These are phyloP conservation scores for Mycena pura DNA, from an alignment of 768 basidiomycete species.

Conservation along the genomic window DNA sequence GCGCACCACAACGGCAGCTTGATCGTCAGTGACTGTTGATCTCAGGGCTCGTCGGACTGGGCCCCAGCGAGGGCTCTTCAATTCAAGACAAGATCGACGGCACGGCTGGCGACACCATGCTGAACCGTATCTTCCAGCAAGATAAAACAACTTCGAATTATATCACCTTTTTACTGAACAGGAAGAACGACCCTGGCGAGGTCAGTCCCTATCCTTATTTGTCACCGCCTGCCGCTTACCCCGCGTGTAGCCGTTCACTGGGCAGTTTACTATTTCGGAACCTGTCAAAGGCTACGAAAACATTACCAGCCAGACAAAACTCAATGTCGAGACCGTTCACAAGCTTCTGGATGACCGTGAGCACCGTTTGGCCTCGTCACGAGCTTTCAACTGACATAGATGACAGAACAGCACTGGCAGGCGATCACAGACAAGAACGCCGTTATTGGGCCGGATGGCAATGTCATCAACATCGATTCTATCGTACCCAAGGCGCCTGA, in stretches of 20 bases:
- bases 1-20: conserved; percentile 38
- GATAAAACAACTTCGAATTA: conserved; percentile 64
- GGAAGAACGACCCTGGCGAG: conserved; percentile 44
- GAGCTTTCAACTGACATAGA: conserved; percentile 23
- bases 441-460: conserved; percentile 66
- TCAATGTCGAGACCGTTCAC: conserved; percentile 46
- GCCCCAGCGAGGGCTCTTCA: conserved; percentile 63
- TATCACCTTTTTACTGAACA: conserved; percentile 69
- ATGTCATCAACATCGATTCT: conserved; percentile 51
- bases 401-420: conserved; percentile 68
- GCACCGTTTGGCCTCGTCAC: conserved; percentile 39
- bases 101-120: conserved; percentile 55
- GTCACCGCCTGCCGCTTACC: background rate
- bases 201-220: conserved; percentile 21
- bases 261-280: conserved; percentile 70
- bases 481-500: conserved; percentile 51
- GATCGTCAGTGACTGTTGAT: conserved; percentile 26
- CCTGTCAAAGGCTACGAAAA: conserved; percentile 54
- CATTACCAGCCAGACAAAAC: conserved; percentile 57
- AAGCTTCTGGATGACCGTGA: conserved; percentile 24
- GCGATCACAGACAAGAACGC: conserved; percentile 64
- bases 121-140: conserved; percentile 71
- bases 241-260: conserved; percentile 53
- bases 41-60: conserved; percentile 60
- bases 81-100: conserved; percentile 45